Percentiles rank a stretch among this genome's conserved stretches.
Conservation (phyloP, 257 asterid species). For the Plectranthus barbatus region DNA sequence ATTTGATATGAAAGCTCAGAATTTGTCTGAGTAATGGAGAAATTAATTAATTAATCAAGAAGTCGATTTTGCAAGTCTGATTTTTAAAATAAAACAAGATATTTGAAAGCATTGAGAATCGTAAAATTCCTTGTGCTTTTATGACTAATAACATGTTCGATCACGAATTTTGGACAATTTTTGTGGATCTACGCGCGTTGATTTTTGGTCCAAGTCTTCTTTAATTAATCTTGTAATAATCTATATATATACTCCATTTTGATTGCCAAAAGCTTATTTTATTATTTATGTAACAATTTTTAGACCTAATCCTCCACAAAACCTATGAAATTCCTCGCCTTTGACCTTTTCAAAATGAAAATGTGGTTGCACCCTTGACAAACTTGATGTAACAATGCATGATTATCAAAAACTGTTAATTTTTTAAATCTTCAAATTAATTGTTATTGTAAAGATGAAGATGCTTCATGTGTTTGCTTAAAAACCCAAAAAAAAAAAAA, state of each 20-base stretch:
- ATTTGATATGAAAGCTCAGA: too few species aligned
- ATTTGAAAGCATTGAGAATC: too few species aligned
- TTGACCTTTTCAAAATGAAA: background rate
- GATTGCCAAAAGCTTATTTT: background rate
- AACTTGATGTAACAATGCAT: background rate
- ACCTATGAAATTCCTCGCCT: background rate
- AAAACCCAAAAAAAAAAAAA: too few species aligned
- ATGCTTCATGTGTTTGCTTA: too few species aligned
- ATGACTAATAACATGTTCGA: background rate
- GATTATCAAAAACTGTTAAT: too few species aligned
- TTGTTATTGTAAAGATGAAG: too few species aligned
- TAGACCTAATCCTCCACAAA: slow-evolving; percentile 1
- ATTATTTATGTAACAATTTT: background rate
- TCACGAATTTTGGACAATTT: background rate
- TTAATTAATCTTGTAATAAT: background rate
- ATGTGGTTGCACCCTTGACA: background rate
- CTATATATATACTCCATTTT: background rate
- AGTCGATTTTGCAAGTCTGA: background rate
- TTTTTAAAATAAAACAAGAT: background rate
- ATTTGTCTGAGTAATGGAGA: too few species aligned
- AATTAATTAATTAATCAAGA: too few species aligned
- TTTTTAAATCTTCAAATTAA: too few species aligned
- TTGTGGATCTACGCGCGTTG: background rate
- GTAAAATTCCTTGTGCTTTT: background rate
- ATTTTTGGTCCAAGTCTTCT: background rate